Percentiles rank a stretch among this genome's conserved stretches.
Conservation (phyloP, 352 stramenopile genomes). For the Phytophthora pisi region DNA sequence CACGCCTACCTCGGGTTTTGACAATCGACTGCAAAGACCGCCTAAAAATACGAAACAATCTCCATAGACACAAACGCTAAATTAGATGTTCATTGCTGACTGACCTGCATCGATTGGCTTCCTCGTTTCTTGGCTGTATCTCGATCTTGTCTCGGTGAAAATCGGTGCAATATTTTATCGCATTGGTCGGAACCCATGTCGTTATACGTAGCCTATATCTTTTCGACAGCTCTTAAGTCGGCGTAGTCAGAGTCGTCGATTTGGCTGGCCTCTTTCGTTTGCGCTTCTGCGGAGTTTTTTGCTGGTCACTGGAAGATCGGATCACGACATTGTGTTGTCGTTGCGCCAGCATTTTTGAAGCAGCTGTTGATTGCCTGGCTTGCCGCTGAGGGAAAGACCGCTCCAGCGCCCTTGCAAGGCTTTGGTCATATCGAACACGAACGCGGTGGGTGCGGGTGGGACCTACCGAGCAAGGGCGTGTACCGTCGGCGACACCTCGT, state of each 20-base stretch:
- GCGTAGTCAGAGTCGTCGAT: slow-evolving; percentile 17
- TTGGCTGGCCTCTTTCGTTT: slow-evolving; percentile 42
- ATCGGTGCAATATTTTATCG: slow-evolving; percentile 11
- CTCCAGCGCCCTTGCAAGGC: slow-evolving; percentile 55
- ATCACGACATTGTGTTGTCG: slow-evolving; percentile 14
- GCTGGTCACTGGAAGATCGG: slow-evolving; percentile 23
- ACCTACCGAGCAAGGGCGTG: slow-evolving; percentile 46
- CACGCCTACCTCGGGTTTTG: slow-evolving; percentile 3
- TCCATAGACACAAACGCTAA: slow-evolving; percentile 19
- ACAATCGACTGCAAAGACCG: neutral
- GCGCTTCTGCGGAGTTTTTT: slow-evolving; percentile 41
- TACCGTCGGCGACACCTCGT: slow-evolving; percentile 62
- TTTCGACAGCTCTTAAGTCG: slow-evolving; percentile 16
- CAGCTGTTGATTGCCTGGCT: slow-evolving; percentile 31
- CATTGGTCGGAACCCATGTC: slow-evolving; percentile 10
- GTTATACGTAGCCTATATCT: slow-evolving; percentile 18
- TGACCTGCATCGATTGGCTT: slow-evolving; percentile 19
- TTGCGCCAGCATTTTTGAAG: slow-evolving; percentile 27
- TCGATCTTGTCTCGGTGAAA: slow-evolving; percentile 11
- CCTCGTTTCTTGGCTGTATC: slow-evolving; percentile 18
- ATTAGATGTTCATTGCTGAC: slow-evolving; percentile 33
- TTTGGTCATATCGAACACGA: slow-evolving; percentile 54
- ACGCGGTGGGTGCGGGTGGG: slow-evolving; percentile 46
- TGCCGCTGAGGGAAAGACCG: slow-evolving; percentile 55
- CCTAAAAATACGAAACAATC: slow-evolving; percentile 39